phyloP scores from a whole-genome alignment of 306 rosid species.

The Sesbania bispinosa region DNA sequence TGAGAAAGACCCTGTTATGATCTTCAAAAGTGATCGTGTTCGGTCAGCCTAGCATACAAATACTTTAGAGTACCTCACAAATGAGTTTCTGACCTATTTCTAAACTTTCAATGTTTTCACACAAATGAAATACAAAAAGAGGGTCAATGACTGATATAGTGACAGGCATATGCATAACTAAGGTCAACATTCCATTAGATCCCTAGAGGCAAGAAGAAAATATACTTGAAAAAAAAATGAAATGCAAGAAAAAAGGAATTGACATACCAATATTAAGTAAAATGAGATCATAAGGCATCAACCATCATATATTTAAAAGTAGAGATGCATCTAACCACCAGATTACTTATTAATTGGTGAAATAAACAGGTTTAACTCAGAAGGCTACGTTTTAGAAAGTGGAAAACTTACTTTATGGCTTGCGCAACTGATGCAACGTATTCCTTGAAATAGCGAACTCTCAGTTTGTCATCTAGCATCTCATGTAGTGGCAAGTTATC shows the following conservation, averaged over 20 bases:
- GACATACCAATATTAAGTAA: background rate
- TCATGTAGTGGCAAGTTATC: slow-evolving; percentile 56
- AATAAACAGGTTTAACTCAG: background rate
- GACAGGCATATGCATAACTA: background rate
- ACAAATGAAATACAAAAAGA: background rate
- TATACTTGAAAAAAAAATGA: background rate
- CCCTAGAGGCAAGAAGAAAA: background rate
- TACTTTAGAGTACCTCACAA: background rate
- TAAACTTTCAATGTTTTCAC: background rate
- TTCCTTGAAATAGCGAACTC: slow-evolving; percentile 61
- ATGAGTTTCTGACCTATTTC: background rate
- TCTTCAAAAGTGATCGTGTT: background rate
- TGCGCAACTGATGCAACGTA: slow-evolving; percentile 67
- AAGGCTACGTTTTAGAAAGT: slow-evolving; percentile 2
- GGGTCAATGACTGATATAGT: background rate
- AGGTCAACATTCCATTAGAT: background rate
- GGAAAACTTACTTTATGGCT: slow-evolving; percentile 70
- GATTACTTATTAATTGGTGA: slow-evolving; percentile 1
- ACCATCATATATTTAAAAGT: background rate
- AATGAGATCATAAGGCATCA: background rate
- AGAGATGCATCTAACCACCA: slow-evolving; percentile 1
- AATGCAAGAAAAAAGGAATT: background rate
- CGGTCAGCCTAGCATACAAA: background rate
- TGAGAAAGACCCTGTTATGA: background rate
- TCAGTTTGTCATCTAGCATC: slow-evolving; percentile 79